Base-by-base conservation (phyloP, 352 stramenopile genomes). In the Peronosclerospora sorghi region DNA sequence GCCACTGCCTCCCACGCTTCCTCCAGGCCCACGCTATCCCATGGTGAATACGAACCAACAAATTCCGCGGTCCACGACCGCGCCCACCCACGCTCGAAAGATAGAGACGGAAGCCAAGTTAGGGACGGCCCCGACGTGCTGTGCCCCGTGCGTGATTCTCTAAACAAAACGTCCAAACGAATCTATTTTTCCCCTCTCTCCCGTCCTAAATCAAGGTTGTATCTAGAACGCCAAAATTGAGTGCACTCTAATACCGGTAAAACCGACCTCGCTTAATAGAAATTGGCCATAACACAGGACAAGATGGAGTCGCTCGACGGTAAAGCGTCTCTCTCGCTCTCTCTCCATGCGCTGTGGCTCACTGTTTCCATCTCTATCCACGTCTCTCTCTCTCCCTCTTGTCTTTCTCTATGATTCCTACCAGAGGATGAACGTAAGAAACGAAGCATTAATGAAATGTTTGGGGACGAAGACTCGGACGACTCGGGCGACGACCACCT, bases 401-500 rank as follows among this genome's bases (percentile, higher is more conserved):
- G n/a, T 20, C 4, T n/a, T 30, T 41, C 44, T 18, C 9, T 35
- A 12, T 7, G 5, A 5, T 45, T 32, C 39, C 35, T 26, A 5
- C 30, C 52, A 85, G 71, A 86, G 35, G 71, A 90, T 35, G 74
- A 85, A 50, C 71, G 67, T 46, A 87, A 86, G 65, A 90, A 87
- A 64, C 68, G 70, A 57, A 84, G 70, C 46, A 86, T 90, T 55
- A 87, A 86, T 48, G 78, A 90, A 49, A 90, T 90, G 78, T 90
- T 90, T 51, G 78, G 78, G 27, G 78, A 86, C 39, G 76, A 89
- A 46, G 72, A 84, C 53, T 85, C 72, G 57, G 75, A 87, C 52
- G 75, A 74, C 27, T 72, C 77, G 37, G 68, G 72, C 32, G 68
- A 84, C 45, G 57, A 81, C 14, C 46, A 73, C 17, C 68, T 88